These are phyloP conservation scores for Pontederia paniculata DNA, from an alignment of 176 grass and related monocot genomes.

Conservation along the genomic window DNA sequence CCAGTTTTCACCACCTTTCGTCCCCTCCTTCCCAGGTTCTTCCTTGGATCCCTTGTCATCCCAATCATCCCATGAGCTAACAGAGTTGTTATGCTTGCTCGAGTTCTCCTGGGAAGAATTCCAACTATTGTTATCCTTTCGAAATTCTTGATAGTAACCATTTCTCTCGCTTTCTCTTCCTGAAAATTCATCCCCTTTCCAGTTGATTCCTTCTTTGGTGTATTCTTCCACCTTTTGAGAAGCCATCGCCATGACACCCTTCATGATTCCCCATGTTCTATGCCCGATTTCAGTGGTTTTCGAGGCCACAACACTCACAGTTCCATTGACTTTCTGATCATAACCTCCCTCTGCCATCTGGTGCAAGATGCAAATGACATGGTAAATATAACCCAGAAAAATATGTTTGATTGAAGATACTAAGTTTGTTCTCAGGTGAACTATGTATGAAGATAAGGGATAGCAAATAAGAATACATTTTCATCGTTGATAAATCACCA, in stretches of 20 bases:
- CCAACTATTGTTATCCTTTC: slow-evolving; percentile 35
- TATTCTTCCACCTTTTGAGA: slow-evolving; percentile 93
- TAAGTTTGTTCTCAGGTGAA: no score
- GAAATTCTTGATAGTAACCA: slow-evolving; percentile 59
- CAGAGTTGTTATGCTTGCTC: slow-evolving; percentile 38
- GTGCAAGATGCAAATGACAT: slow-evolving; percentile 19
- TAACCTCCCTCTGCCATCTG: slow-evolving; percentile 90
- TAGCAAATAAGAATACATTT: neutral
- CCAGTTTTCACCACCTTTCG: slow-evolving; percentile 45
- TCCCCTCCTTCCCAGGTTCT: slow-evolving; percentile 24
- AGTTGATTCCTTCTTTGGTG: slow-evolving; percentile 68
- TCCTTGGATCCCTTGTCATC: slow-evolving; percentile 49
- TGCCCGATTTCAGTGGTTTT: slow-evolving; percentile 89
- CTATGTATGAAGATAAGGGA: neutral
- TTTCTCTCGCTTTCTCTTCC: slow-evolving; percentile 32
- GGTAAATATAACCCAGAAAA: neutral
- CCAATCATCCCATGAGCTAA: slow-evolving; percentile 89
- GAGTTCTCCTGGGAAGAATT: slow-evolving; percentile 39
- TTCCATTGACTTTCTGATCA: slow-evolving; percentile 96
- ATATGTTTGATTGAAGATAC: neutral
- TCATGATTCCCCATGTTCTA: slow-evolving; percentile 95
- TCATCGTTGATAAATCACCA: no score
- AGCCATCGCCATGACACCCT: slow-evolving; percentile 78
- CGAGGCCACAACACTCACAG: slow-evolving; percentile 66
- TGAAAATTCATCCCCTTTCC: slow-evolving; percentile 68